These are phyloP conservation scores for Wickerhamomyces sp. DNA, from an alignment of 1,139 yeast genomes.

Conservation along the genomic window DNA sequence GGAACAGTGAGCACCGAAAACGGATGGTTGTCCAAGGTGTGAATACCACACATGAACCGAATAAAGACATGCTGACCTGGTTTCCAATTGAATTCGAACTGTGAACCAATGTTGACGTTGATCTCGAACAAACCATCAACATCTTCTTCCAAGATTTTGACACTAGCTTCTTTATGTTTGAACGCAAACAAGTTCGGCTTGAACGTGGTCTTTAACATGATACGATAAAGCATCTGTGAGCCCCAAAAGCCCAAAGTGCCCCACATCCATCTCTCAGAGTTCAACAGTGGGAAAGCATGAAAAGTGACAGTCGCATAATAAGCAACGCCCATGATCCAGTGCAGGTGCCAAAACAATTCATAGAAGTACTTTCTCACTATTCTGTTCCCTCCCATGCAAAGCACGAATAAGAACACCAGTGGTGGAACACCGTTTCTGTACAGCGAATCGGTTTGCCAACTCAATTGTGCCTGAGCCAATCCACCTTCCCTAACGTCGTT, in stretches of 20 bases:
- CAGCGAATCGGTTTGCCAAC: conserved; percentile 11
- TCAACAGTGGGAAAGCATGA: conserved; percentile 40
- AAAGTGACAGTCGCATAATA: conserved; percentile 47
- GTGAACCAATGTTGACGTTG: conserved; percentile 32
- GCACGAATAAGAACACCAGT: conserved; percentile 38
- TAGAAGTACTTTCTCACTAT: conserved; percentile 40
- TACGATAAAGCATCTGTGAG: conserved; percentile 46
- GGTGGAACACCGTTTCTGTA: conserved; percentile 38
- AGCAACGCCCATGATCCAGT: conserved; percentile 56
- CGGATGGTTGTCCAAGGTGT: conserved; percentile 55
- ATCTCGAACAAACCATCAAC: conserved; percentile 45
- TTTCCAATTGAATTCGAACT: conserved; percentile 37
- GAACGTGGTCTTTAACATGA: conserved; percentile 45
- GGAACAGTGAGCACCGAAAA: conserved; percentile 49
- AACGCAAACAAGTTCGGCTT: conserved; percentile 40
- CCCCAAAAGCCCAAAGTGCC: conserved; percentile 55
- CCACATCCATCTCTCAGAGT: conserved; percentile 47
- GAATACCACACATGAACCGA: conserved; percentile 39
- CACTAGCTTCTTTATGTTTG: conserved; percentile 40
- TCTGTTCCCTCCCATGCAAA: conserved; percentile 44
- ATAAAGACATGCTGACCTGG: conserved; percentile 62
- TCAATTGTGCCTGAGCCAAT: conserved; percentile 5
- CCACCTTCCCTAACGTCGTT: conserved; percentile 53
- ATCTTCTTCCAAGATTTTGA: conserved; percentile 29
- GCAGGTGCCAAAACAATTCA: conserved; percentile 50